Conservation (phyloP, 2,329 filamentous ascomycete genomes). For the Diaporthe amygdali region DNA sequence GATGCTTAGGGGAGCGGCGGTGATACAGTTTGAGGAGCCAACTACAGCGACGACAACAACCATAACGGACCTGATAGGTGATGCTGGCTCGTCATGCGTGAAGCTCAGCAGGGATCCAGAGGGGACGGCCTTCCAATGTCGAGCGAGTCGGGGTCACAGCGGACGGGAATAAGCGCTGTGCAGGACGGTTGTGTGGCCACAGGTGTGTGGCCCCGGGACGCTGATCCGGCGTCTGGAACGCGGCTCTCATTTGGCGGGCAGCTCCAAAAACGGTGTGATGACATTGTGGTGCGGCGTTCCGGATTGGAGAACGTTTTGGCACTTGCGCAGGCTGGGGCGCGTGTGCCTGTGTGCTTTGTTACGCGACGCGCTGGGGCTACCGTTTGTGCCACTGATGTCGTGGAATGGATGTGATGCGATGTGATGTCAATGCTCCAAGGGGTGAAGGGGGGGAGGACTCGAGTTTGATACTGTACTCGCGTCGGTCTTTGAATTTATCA, state of each 20-base stretch:
- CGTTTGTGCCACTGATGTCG: background rate
- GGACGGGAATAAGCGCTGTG: background rate
- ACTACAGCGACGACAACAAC: background rate
- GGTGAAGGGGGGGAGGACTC: too few species aligned
- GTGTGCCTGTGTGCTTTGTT: too few species aligned
- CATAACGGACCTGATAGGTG: background rate
- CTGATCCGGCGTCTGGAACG: conserved; percentile 17
- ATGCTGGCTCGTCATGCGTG: background rate
- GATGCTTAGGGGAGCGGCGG: background rate
- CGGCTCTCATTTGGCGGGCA: conserved; percentile 20
- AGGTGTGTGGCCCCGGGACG: background rate
- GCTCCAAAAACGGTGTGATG: background rate
- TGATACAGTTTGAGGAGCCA: background rate
- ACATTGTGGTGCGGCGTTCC: background rate
- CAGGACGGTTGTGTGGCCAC: background rate
- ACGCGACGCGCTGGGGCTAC: background rate
- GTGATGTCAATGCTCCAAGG: background rate
- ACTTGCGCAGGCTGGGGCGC: background rate
- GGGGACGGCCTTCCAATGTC: too few species aligned
- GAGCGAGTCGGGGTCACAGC: background rate
- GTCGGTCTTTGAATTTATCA: too few species aligned
- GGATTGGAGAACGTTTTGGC: background rate
- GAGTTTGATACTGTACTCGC: too few species aligned
- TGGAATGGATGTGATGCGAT: background rate
- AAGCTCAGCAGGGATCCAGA: background rate